These are phyloP conservation scores for Tetrapisispora arboricola DNA, from an alignment of 805 yeast species.

Conservation along the genomic window DNA sequence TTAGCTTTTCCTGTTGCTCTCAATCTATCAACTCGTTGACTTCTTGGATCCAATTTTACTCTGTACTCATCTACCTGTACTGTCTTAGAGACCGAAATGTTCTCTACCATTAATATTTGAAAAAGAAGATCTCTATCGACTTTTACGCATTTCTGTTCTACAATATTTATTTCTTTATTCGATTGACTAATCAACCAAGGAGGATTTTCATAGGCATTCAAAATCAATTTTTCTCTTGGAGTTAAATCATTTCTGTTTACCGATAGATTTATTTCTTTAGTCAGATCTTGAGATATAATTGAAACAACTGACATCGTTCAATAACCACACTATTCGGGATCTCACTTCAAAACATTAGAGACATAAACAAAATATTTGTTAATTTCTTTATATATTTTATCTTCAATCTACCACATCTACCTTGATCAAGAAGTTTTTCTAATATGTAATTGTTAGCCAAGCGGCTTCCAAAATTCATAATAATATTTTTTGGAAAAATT, in stretches of 20 bases:
- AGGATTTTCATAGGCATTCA: constrained; percentile 13
- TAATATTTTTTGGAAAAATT: too few species aligned
- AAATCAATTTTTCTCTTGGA: constrained; percentile 10
- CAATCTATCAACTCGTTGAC: constrained; percentile 50
- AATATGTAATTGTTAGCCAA: too few species aligned
- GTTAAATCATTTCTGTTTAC: constrained; percentile 3
- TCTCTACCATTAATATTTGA: constrained; percentile 46
- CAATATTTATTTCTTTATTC: constrained; percentile 1
- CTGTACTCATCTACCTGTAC: constrained; percentile 47
- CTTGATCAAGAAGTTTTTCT: too few species aligned
- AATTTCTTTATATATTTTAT: too few species aligned
- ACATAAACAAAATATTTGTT: too few species aligned
- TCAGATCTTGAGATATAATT: constrained; percentile 20
- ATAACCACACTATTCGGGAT: not conserved
- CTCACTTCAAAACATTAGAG: too few species aligned
- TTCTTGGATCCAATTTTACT: constrained; percentile 44
- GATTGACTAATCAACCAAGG: constrained; percentile 10
- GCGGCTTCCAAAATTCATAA: too few species aligned
- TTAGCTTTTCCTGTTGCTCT: not conserved
- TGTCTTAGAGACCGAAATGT: constrained; percentile 41
- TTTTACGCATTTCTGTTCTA: constrained; percentile 11
- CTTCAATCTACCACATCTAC: too few species aligned
- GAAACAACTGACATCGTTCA: constrained; percentile 6
- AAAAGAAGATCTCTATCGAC: constrained; percentile 32
- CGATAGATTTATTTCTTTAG: constrained; percentile 5